Conservation (phyloP, 2,329 filamentous ascomycete genomes). For the Aspergillus texensis region DNA sequence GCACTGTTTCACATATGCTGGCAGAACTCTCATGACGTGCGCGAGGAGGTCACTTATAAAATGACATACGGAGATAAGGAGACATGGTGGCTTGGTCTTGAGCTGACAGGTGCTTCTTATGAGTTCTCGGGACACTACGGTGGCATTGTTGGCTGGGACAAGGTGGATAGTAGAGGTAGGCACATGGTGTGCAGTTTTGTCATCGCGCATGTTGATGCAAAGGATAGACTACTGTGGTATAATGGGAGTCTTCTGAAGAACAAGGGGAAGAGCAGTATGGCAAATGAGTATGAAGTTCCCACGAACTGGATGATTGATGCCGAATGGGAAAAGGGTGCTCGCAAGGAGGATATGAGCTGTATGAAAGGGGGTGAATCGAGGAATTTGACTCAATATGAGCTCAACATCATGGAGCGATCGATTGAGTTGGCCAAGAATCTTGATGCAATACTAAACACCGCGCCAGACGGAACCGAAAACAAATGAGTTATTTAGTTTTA, state of each 20-base stretch:
- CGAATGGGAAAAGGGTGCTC: constrained; percentile 12
- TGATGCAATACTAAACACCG: too few species aligned
- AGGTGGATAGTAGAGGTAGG: background rate
- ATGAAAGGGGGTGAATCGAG: constrained; percentile 7
- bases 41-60: constrained; percentile 9
- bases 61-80: constrained; percentile 13
- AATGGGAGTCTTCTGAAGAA: constrained; percentile 16
- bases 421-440: constrained; percentile 2
- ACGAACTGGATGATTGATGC: constrained; percentile 14
- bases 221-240: constrained; percentile 12
- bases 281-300: constrained; percentile 3
- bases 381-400: constrained; percentile 1
- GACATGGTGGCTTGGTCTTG: constrained; percentile 16
- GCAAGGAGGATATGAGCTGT: constrained; percentile 14
- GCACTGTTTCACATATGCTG: constrained; percentile 12
- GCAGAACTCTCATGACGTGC: constrained; percentile 13
- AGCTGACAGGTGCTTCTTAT: constrained; percentile 8
- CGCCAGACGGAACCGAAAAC: too few species aligned
- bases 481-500: too few species aligned
- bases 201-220: constrained; percentile 13
- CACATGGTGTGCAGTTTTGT: constrained; percentile 13
- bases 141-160: constrained; percentile 10
- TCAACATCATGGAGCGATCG: constrained; percentile 2
- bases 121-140: constrained; percentile 14
- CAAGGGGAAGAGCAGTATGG: constrained; percentile 5